A percentile compares a stretch with the other conserved stretches of the same genome.
Conservation (phyloP, 2,329 filamentous ascomycete species). For the Epichloe scottii region DNA sequence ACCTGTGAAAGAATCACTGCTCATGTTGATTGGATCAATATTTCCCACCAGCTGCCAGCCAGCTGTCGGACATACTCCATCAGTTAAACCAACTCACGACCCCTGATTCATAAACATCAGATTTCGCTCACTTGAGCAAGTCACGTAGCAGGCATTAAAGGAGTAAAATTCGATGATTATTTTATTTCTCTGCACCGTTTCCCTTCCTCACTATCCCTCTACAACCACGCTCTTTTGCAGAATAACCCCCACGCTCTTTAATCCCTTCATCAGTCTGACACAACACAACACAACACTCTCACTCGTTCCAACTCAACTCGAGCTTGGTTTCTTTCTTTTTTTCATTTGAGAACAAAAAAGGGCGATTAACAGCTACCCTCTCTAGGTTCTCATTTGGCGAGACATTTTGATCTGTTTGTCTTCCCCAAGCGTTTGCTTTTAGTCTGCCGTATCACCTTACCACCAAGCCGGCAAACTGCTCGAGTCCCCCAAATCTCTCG, state of each 20-base stretch:
- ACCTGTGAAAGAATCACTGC: background rate
- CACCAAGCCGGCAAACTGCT: constrained; percentile 2
- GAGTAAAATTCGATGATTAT: background rate
- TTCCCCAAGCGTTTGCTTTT: constrained; percentile 1
- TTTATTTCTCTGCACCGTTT: too few relatives aligned
- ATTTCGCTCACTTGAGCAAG: constrained; percentile 1
- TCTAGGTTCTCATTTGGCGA: background rate
- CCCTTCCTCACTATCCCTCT: too few relatives aligned
- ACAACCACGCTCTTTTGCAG: background rate
- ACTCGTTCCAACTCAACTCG: background rate
- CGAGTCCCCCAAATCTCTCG: background rate
- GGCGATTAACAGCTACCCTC: background rate
- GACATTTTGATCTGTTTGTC: background rate
- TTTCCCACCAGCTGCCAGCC: constrained; percentile 2
- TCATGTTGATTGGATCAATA: background rate
- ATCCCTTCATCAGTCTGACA: background rate
- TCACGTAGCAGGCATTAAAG: background rate
- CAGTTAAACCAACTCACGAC: background rate
- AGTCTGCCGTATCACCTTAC: background rate
- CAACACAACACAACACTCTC: background rate
- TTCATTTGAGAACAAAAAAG: background rate
- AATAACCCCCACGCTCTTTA: background rate
- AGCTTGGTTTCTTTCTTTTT: background rate
- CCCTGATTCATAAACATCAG: constrained; percentile 3
- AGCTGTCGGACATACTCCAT: constrained; percentile 5